Evolutionary conservation across 2,329 filamentous ascomycete genomes (phyloP), one percentile per base, ranked within the genome.

Genomic region (Saccharata proteae): DNA sequence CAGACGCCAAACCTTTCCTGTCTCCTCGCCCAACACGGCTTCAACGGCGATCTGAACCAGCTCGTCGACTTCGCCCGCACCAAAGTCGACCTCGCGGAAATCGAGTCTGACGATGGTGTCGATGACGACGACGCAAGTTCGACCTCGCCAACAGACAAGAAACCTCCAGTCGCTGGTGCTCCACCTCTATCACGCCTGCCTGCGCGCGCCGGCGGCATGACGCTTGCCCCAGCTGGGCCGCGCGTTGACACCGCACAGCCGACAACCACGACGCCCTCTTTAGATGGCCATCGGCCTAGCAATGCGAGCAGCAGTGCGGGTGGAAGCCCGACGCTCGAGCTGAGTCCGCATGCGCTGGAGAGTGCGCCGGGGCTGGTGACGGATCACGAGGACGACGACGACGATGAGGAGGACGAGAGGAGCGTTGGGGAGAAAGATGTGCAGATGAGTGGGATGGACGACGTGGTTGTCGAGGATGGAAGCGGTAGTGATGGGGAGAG

Each of bases 361-460:
- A 63, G 58, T 42, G 62, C 62, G 30, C 63, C 63, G 11, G 63
- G 62, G 15, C 46, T 67, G 38, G 59, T 66, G 20, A 64, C 59
- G 40, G 63, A 67, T 38, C 59, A 64, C 43, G 62, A 65, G 34
- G 63, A 62, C 17, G 58, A 66, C 35, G 61, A 63, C 32, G 58
- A 62, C 23, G 57, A 58, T 28, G 54, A 57, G 25, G 53, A 47
- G 15, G 48, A 55, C 28, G 45, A 51, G 25, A 47, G 45, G 28
- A 53, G 50, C 38, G 51, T 53, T 22, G 48, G 44, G 8, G 34
- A 37, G 11, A 11, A 17, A 10, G 29, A 25, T 21, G 26, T 39
- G 6, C 29, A 33, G 5, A 37, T 35, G 25, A 38, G 32, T 18
- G 43, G 48, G 22, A 47, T 55, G 38, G 42, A 48, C 33, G 51